These are phyloP conservation scores for Hyphopichia wangnamkhiaoensis DNA, from an alignment of 1,139 yeast genomes.

Conservation along the genomic window DNA sequence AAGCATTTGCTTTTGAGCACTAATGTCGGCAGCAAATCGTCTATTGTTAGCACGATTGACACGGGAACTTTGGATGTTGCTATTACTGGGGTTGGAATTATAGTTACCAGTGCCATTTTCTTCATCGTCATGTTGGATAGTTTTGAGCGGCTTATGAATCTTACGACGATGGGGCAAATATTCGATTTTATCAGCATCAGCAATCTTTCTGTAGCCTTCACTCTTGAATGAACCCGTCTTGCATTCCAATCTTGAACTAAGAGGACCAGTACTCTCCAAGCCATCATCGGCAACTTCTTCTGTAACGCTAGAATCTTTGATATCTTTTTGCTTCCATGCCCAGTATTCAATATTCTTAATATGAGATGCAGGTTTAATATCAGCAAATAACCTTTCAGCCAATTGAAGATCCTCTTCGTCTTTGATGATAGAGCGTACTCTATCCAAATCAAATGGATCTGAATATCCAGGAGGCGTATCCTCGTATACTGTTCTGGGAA, in stretches of 20 bases:
- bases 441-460: conserved; percentile 44
- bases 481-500: conserved; percentile 54
- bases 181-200: conserved; percentile 70
- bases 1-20: conserved; percentile 73
- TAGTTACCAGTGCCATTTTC: conserved; percentile 35
- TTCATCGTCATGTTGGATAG: conserved; percentile 59
- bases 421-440: conserved; percentile 55
- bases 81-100: conserved; percentile 18
- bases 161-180: conserved; percentile 77
- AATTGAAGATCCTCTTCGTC: conserved; percentile 74
- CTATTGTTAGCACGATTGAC: conserved; percentile 87
- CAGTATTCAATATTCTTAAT: conserved; percentile 55
- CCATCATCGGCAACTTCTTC: conserved; percentile 27
- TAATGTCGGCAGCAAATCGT: conserved; percentile 87
- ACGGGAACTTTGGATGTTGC: conserved; percentile 63
- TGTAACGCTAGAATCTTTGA: conserved; percentile 18
- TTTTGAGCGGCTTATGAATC: conserved; percentile 55
- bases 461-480: conserved; percentile 32
- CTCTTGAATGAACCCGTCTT: conserved; percentile 67
- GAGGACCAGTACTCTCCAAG: conserved; percentile 29
- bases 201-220: conserved; percentile 72
- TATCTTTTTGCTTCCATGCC: conserved; percentile 64
- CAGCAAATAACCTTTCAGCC: conserved; percentile 46
- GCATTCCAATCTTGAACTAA: conserved; percentile 43
- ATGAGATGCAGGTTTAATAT: conserved; percentile 21